phyloP scores from a whole-genome alignment of 2,329 filamentous ascomycete genomes.

The Teratosphaeria epicoccoides region DNA sequence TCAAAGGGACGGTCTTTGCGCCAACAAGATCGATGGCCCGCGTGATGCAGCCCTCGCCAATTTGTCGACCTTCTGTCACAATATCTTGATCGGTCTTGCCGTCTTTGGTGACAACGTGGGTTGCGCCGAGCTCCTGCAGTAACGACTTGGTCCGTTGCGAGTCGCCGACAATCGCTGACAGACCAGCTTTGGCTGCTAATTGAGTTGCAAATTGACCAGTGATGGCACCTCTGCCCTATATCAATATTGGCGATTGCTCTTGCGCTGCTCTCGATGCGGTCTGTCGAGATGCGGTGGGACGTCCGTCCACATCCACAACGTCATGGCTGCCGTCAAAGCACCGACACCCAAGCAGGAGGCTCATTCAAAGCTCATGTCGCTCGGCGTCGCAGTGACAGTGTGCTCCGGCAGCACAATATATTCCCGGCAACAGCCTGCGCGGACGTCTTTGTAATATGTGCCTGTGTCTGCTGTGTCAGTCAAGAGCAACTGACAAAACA shows the following conservation, averaged over 20 bases:
- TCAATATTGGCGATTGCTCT: conserved; percentile 20
- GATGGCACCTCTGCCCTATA: conserved; percentile 34
- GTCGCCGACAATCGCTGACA: conserved; percentile 29
- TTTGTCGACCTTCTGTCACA: conserved; percentile 23
- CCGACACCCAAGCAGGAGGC: conserved; percentile 32
- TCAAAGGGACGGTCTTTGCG: conserved; percentile 22
- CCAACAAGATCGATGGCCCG: conserved; percentile 32
- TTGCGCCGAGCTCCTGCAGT: conserved; percentile 24
- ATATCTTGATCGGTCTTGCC: conserved; percentile 26
- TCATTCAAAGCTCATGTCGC: conserved; percentile 23
- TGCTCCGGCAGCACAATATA: conserved; percentile 31
- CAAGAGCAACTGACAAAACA: background rate
- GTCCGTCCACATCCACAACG: conserved; percentile 32
- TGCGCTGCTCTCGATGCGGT: conserved; percentile 3
- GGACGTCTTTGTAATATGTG: conserved; percentile 32
- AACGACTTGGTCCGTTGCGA: conserved; percentile 24
- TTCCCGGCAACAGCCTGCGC: conserved; percentile 34
- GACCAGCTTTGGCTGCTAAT: conserved; percentile 22
- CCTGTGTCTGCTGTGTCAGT: conserved; percentile 21
- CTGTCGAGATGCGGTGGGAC: conserved; percentile 17
- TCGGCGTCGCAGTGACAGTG: conserved; percentile 30
- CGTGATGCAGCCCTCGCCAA: conserved; percentile 21
- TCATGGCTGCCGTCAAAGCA: conserved; percentile 33
- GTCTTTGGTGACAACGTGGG: conserved; percentile 26
- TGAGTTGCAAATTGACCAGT: conserved; percentile 34